Base-by-base conservation (phyloP, 768 basidiomycete genomes). In the Scleroderma citrinum region DNA sequence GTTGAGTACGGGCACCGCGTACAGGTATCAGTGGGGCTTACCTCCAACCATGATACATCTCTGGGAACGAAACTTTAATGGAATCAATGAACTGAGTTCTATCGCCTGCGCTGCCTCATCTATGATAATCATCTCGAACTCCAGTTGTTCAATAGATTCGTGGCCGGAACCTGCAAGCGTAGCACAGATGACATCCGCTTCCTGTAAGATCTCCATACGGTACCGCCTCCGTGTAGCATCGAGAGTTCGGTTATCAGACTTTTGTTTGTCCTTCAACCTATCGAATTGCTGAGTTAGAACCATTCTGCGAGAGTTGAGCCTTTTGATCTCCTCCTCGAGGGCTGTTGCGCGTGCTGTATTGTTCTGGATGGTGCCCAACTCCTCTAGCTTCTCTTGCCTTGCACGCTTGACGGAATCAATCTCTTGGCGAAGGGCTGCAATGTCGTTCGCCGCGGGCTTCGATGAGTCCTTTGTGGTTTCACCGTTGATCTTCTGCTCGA, bases 81-180 rank as follows among this genome's bases (percentile, higher is more conserved):
- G 96, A 50, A 99, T 98, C 52, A 99, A 69, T 7, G 95, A 91
- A 55, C 90, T 92, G 36, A 97, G 75, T 66, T 99, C 96, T 41
- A 97, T 87, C 14, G 94, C 86, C 67, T 99, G 96, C 1, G 95
- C 95, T 1, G 96, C 96, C 67, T 99, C 96, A 60, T 99, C 96
- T 51, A 99, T 95, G 64, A 99, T 83, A 57, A 99, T 79, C 69
- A 95, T 89, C 57, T 96, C 94, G 62, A 97, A 97, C 45, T 94
- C 87, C 54, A 90, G 79, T 31, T 78, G 74, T 49, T 87, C 81
- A 36, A 99, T 74, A 41, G 78, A 76, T 14, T 96, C 94, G 55
- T 96, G 90, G 4, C 94, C 96, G 16, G 95, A 77, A 29, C 95
- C 95, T 7, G 95, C 92, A 17, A 99, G 75, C 0, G 96, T 99